phyloP scores from a whole-genome alignment of 306 rosid species.

The Dalbergia oliveri region DNA sequence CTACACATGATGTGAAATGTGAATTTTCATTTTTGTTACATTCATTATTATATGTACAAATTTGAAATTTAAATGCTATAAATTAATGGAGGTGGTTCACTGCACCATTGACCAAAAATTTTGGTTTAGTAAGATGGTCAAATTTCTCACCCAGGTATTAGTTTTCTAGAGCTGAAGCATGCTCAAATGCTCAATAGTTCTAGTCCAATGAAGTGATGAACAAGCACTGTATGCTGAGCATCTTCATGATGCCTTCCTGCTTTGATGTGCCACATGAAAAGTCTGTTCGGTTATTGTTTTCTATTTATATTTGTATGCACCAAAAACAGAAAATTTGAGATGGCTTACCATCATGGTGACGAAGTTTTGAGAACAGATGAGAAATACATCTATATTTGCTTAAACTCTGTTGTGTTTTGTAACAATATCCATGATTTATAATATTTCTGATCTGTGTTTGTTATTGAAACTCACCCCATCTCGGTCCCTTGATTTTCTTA shows the following conservation, averaged over 20 bases:
- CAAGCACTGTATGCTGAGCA: background rate
- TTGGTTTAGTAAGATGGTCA: background rate
- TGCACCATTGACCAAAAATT: conserved; percentile 11
- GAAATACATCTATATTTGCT: no score
- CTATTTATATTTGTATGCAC: no score
- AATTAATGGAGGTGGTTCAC: conserved; percentile 11
- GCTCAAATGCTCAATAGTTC: background rate
- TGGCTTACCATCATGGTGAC: no score
- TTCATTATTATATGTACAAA: background rate
- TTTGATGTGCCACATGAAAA: no score
- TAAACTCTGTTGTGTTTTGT: no score
- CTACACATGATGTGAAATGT: conserved; percentile 20
- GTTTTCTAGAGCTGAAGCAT: conserved; percentile 21
- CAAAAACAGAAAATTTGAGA: no score
- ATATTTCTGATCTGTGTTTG: no score
- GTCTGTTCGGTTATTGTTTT: no score
- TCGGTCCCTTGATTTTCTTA: no score
- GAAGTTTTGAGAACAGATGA: no score
- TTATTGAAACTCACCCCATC: no score
- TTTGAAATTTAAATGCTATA: background rate
- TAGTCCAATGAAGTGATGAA: background rate
- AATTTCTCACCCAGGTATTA: background rate
- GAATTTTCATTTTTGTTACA: conserved; percentile 32
- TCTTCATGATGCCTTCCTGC: conserved; percentile 12
- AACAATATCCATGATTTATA: no score